Evolutionary conservation across 768 basidiomycete species (phyloP).

Genomic region (Tulasnella sp.): DNA sequence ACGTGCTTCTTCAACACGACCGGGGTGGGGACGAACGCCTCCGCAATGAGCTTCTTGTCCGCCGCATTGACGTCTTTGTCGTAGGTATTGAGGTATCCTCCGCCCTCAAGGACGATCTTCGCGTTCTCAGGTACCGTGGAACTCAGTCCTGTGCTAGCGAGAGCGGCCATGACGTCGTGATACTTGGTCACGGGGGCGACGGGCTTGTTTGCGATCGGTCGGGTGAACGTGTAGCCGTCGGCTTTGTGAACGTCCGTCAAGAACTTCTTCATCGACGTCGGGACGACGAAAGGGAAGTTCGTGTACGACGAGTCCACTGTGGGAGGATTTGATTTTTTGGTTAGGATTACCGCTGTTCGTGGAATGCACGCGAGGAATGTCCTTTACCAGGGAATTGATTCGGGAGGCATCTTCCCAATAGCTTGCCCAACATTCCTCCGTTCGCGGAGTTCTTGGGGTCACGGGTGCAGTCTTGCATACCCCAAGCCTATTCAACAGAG

Average conservation of each 20-base stretch:
- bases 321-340: neutral
- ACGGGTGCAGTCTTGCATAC: constrained; percentile 72
- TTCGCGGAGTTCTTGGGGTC: constrained; percentile 68
- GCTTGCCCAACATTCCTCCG: constrained; percentile 61
- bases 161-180: neutral
- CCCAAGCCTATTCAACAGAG: neutral
- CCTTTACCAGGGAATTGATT: constrained; percentile 53
- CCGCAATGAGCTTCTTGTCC: neutral
- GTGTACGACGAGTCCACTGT: constrained; percentile 22
- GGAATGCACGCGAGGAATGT: constrained; percentile 35
- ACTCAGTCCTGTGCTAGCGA: constrained; percentile 10
- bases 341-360: neutral
- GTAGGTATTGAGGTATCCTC: constrained; percentile 1
- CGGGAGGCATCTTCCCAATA: constrained; percentile 72
- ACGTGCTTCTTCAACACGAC: constrained; percentile 29
- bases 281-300: constrained; percentile 74
- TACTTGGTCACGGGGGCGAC: neutral
- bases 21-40: neutral
- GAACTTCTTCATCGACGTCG: constrained; percentile 46
- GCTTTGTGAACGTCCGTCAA: constrained; percentile 41
- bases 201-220: constrained; percentile 37
- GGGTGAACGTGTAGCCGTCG: constrained; percentile 55
- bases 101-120: constrained; percentile 5
- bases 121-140: neutral
- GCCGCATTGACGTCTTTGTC: neutral